Percentiles rank a stretch among this genome's conserved stretches.
phyloP scores from a whole-genome alignment of 2,329 filamentous ascomycete genomes.

The Ophiostoma sp. region DNA sequence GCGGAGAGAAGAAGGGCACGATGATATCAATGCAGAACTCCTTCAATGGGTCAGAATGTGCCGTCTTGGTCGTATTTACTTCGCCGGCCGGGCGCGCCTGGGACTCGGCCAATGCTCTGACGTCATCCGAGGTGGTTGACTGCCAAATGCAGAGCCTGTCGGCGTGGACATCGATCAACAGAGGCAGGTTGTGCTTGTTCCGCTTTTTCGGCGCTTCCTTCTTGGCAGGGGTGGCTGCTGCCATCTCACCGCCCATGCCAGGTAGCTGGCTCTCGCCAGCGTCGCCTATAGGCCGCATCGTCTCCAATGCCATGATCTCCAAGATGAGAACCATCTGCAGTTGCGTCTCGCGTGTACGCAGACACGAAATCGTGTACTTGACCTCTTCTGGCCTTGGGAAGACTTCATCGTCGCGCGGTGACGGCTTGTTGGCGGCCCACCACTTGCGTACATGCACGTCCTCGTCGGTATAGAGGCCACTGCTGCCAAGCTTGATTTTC shows the following conservation, averaged over 20 bases:
- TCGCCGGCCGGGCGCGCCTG: conserved; percentile 40
- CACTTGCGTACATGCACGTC: conserved; percentile 65
- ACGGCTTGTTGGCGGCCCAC: conserved; percentile 64
- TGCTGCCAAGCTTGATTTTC: conserved; percentile 66
- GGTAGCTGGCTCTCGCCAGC: conserved; percentile 50
- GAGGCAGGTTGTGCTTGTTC: conserved; percentile 62
- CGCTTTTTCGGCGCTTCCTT: conserved; percentile 53
- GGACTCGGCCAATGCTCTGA: conserved; percentile 52
- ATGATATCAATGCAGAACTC: conserved; percentile 82
- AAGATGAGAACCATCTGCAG: conserved; percentile 78
- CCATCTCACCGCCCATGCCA: conserved; percentile 41
- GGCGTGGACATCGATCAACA: conserved; percentile 70
- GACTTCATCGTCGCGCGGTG: conserved; percentile 49
- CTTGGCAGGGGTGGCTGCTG: conserved; percentile 34
- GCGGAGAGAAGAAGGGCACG: conserved; percentile 75
- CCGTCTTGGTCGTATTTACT: conserved; percentile 42
- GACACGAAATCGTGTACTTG: conserved; percentile 62
- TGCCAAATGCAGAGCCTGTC: conserved; percentile 85
- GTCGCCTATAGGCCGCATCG: conserved; percentile 44
- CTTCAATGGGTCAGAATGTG: conserved; percentile 62
- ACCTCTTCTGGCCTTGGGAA: conserved; percentile 53
- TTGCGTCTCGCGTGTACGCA: conserved; percentile 75
- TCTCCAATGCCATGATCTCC: conserved; percentile 71
- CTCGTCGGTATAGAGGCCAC: conserved; percentile 68
- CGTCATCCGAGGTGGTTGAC: conserved; percentile 65